These are phyloP conservation scores for Colletotrichum abscissum DNA, from an alignment of 2,329 filamentous ascomycete genomes.

Conservation along the genomic window DNA sequence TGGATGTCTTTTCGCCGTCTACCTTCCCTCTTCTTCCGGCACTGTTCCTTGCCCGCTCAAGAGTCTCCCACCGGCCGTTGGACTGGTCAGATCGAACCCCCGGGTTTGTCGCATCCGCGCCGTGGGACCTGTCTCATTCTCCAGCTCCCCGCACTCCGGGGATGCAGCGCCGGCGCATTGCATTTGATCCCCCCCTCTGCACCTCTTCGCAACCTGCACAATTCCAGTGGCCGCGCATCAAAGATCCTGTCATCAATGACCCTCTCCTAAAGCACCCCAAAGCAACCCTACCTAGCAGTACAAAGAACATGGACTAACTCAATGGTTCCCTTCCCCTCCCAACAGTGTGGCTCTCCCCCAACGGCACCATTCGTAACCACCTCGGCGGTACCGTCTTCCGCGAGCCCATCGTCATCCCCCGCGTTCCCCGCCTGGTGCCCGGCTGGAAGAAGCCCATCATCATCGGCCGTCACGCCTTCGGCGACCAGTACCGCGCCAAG, in stretches of 20 bases:
- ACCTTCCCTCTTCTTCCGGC: not conserved
- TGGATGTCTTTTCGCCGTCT: not conserved
- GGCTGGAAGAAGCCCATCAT: constrained; percentile 99
- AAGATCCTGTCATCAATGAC: not conserved
- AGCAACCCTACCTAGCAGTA: not conserved
- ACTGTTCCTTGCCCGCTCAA: constrained; percentile 17
- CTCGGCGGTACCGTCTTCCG: constrained; percentile 97
- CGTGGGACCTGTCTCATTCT: constrained; percentile 7
- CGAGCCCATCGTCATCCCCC: constrained; percentile 96
- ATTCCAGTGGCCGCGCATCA: not conserved
- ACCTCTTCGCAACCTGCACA: not conserved
- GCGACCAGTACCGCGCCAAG: constrained; percentile 98
- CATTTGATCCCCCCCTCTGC: constrained; percentile 1
- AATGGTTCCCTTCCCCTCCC: constrained; percentile 15
- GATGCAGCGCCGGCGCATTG: constrained; percentile 11
- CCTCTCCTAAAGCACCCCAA: not conserved
- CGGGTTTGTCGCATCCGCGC: not conserved
- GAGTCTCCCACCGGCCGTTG: not conserved
- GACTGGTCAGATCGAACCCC: not conserved
- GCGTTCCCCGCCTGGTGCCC: constrained; percentile 91
- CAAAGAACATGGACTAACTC: constrained; percentile 3
- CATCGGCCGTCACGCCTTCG: constrained; percentile 97
- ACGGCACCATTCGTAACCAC: constrained; percentile 84
- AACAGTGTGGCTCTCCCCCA: constrained; percentile 96
- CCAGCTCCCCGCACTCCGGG: constrained; percentile 14